Evolutionary conservation across 1,284 basidiomycete species (phyloP).

Genomic region (Cryptococcus floricola): DNA sequence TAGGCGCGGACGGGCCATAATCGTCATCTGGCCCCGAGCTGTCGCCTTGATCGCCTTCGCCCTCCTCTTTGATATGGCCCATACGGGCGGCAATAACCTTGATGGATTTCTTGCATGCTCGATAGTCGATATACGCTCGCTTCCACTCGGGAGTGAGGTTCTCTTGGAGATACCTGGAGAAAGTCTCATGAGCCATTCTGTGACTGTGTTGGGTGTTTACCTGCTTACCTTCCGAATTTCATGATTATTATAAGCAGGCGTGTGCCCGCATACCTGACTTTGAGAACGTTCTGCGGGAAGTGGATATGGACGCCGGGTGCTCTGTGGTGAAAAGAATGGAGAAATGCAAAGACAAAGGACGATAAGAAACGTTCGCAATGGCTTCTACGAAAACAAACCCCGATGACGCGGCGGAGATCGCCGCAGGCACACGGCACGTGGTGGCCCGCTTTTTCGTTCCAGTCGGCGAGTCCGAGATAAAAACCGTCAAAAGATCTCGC

Average conservation of each 20-base stretch:
- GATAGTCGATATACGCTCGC: conserved; percentile 50
- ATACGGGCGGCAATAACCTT: conserved; percentile 37
- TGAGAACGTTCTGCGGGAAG: too few species aligned
- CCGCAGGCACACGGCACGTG: background rate
- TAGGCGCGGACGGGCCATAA: conserved; percentile 36
- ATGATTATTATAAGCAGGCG: background rate
- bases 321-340: background rate
- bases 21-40: conserved; percentile 42
- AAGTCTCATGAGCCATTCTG: background rate
- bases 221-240: conserved; percentile 17
- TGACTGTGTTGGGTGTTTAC: background rate
- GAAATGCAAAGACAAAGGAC: background rate
- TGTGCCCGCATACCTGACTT: too few species aligned
- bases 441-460: too few species aligned
- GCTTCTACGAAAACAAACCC: too few species aligned
- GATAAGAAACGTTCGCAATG: background rate
- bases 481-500: too few species aligned
- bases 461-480: too few species aligned
- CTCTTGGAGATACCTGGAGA: conserved; percentile 41
- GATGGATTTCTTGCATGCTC: conserved; percentile 48
- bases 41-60: conserved; percentile 24
- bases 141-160: conserved; percentile 50
- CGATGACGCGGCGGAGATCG: background rate
- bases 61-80: conserved; percentile 19
- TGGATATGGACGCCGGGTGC: background rate